Evolutionary conservation across 1,284 basidiomycete species (phyloP).

Genomic region (Irpex lacteus): DNA sequence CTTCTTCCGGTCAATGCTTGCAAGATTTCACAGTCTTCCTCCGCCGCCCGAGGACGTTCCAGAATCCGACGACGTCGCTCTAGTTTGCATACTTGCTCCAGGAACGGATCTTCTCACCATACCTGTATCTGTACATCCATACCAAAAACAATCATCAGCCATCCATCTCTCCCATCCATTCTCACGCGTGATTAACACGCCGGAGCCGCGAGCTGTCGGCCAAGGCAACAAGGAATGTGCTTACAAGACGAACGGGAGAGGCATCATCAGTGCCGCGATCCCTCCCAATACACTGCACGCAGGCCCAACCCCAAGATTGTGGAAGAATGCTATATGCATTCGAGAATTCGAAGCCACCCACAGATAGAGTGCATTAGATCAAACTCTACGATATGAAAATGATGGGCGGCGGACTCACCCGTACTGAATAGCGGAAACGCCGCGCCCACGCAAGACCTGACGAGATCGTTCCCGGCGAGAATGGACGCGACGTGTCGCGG

Average conservation of each 20-base stretch:
- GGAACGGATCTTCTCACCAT: slow-evolving; percentile 7
- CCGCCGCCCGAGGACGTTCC: background rate
- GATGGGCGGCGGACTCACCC: background rate
- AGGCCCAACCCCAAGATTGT: background rate
- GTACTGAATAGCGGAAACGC: slow-evolving; percentile 35
- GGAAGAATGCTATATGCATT: slow-evolving; percentile 1
- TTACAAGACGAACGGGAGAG: background rate
- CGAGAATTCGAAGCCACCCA: slow-evolving; percentile 28
- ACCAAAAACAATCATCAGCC: background rate
- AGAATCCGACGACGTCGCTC: background rate
- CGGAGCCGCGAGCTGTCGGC: background rate
- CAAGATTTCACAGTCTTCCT: background rate
- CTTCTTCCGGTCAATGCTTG: background rate
- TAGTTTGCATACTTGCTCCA: slow-evolving; percentile 11
- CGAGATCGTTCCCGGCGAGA: slow-evolving; percentile 36
- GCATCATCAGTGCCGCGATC: no score
- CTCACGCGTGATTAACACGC: background rate
- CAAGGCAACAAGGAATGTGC: background rate
- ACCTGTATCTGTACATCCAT: slow-evolving; percentile 6
- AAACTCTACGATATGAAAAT: background rate
- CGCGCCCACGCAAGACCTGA: slow-evolving; percentile 33
- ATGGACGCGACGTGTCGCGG: slow-evolving; percentile 35
- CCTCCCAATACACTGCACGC: no score
- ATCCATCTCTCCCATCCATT: background rate
- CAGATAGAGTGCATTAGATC: background rate